Percentiles rank a stretch among this genome's conserved stretches.
Conservation (phyloP, 1,284 basidiomycete species). For the Fomitopsis palustris region DNA sequence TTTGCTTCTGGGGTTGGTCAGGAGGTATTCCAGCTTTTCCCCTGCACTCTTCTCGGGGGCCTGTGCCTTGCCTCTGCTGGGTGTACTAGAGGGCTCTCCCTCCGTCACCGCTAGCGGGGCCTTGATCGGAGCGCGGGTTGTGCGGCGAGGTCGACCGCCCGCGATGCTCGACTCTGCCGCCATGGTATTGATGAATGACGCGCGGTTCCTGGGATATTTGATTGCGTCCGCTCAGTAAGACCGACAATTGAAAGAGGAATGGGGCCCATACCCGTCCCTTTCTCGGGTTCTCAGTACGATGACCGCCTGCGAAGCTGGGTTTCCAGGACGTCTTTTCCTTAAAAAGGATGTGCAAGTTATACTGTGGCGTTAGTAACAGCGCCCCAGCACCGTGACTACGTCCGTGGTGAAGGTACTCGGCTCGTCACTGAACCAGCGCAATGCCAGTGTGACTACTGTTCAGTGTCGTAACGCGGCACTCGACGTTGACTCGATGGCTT, state of each 20-base stretch:
- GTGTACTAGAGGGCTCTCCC: background rate
- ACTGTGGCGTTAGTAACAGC: too few species aligned
- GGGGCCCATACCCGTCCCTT: background rate
- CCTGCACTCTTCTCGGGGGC: slow-evolving; percentile 13
- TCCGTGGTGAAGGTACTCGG: too few species aligned
- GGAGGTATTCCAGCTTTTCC: slow-evolving; percentile 27
- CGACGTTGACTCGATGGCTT: too few species aligned
- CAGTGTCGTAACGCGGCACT: too few species aligned
- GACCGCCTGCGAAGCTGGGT: too few species aligned
- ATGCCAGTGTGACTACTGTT: too few species aligned
- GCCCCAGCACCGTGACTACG: too few species aligned
- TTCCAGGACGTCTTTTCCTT: too few species aligned
- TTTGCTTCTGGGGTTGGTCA: slow-evolving; percentile 48
- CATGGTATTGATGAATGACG: slow-evolving; percentile 1
- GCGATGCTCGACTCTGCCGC: slow-evolving; percentile 2
- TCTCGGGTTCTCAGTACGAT: too few species aligned
- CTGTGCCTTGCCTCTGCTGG: slow-evolving; percentile 14
- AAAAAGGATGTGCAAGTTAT: too few species aligned
- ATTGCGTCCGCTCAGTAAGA: background rate
- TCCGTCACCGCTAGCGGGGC: slow-evolving; percentile 1
- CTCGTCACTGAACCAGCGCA: too few species aligned
- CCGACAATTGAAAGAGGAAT: background rate
- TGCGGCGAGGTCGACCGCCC: slow-evolving; percentile 13
- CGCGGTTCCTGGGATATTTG: background rate
- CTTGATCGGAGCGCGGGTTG: slow-evolving; percentile 10